Conservation (phyloP, 1,284 basidiomycete species). For the Porodaedalea pini region DNA sequence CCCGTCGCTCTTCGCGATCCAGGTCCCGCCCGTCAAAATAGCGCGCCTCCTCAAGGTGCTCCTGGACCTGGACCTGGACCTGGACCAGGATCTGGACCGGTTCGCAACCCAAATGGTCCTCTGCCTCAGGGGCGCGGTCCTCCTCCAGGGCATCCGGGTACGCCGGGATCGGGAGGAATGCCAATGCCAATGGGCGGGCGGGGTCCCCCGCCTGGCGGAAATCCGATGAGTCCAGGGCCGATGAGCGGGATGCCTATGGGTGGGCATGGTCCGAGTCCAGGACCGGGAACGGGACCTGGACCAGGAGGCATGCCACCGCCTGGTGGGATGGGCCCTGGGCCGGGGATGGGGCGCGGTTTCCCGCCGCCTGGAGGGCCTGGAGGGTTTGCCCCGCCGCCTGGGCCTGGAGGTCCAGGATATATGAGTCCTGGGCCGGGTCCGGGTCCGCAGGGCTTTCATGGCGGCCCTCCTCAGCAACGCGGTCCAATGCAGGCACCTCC, state of each 20-base stretch:
- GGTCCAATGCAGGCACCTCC: conserved; percentile 14
- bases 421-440: conserved; percentile 8
- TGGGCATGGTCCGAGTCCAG: conserved; percentile 10
- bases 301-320: conserved; percentile 14
- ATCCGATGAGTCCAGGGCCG: conserved; percentile 4
- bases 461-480: conserved; percentile 13
- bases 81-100: conserved; percentile 23
- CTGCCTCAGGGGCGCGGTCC: conserved; percentile 11
- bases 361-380: conserved; percentile 16
- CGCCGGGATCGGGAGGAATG: conserved; percentile 10
- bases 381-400: conserved; percentile 11
- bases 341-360: background rate
- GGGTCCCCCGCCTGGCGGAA: conserved; percentile 5
- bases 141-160: background rate
- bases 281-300: conserved; percentile 12
- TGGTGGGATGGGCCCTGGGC: background rate
- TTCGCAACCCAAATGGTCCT: background rate
- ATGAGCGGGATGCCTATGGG: conserved; percentile 10
- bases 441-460: conserved; percentile 9
- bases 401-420: conserved; percentile 2
- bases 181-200: conserved; percentile 5
- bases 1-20: conserved; percentile 27
- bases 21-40: conserved; percentile 21
- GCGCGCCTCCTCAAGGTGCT: conserved; percentile 22
- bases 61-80: conserved; percentile 23